Conservation (phyloP, 768 basidiomycete species). For the Pholiota microspora region DNA sequence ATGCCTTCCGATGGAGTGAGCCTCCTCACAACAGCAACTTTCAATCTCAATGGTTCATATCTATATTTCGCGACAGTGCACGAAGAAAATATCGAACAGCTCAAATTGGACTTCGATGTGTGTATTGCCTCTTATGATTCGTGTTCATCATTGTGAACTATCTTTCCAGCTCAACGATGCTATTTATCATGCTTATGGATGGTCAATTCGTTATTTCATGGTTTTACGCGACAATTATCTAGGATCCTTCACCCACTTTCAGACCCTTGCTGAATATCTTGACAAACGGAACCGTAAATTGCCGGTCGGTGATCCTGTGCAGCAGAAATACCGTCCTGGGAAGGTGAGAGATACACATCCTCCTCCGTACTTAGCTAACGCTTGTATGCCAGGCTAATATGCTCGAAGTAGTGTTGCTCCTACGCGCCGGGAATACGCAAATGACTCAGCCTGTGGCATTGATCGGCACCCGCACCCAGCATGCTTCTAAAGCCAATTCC, state of each 20-base stretch:
- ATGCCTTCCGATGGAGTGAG: conserved; percentile 56
- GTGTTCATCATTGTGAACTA: not conserved
- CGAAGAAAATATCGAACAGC: conserved; percentile 73
- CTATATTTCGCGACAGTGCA: conserved; percentile 66
- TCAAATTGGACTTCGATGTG: conserved; percentile 67
- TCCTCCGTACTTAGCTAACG: not conserved
- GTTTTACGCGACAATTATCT: conserved; percentile 91
- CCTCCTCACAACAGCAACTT: conserved; percentile 54
- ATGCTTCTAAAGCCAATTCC: conserved; percentile 13
- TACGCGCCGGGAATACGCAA: conserved; percentile 49
- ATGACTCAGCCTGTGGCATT: conserved; percentile 67
- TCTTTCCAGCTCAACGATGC: conserved; percentile 31
- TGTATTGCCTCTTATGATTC: conserved; percentile 14
- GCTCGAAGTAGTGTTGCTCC: conserved; percentile 68
- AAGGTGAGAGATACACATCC: conserved; percentile 45
- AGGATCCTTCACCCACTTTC: conserved; percentile 91
- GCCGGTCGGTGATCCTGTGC: conserved; percentile 78
- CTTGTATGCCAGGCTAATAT: conserved; percentile 64
- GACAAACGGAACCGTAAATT: conserved; percentile 57
- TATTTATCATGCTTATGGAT: conserved; percentile 74
- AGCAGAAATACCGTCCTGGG: conserved; percentile 75
- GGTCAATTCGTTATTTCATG: conserved; percentile 89
- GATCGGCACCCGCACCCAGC: conserved; percentile 38
- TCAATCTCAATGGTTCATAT: conserved; percentile 70
- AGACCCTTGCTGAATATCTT: conserved; percentile 83